Evolutionary conservation across 1,139 yeast genomes (phyloP), one percentile per base, ranked within the genome.

Genomic region (Taphrina pruni): DNA sequence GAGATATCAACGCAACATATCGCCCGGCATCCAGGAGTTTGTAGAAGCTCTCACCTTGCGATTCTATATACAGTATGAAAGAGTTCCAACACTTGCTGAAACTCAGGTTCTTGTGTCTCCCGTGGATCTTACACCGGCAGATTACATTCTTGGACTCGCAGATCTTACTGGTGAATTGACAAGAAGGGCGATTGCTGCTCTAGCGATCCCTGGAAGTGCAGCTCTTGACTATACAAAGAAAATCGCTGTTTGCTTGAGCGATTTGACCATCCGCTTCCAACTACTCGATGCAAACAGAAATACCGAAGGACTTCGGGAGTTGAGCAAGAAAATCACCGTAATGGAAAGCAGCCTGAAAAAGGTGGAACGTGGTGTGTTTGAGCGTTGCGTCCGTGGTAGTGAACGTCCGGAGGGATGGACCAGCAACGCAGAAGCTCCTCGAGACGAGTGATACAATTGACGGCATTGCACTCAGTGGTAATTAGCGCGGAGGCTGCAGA

Each of bases 111-210:
- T 70, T 14, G 45, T 70, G 11, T 50, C 62, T 26, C 52, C 48
- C 8, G 43, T 55, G 7, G 57, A 50, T 2, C 39, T 69, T 11
- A 52, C 66, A 5, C 46, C 46, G 11, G 56, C 67, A 11, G 81
- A 79, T 72, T 79, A 76, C 70, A 73, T 79, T 43, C 76, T 79
- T 78, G 81, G 81, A 0, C 69, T 79, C n/a, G 78, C 78, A 67
- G 81, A 79, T 70, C 75, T 79, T 60, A 78, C 81, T 0, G 81
- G 81, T 0, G 81, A 79, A 65, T 74, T 79, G 35, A 79, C 79
- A 81, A 71, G 81, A 41, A 75, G 73, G 60, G 73, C 78, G 12
- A 77, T 78, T 20, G 41, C 69, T 9, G 65, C 57, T 39, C 39
- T 69, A 9, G 62, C 62, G 5, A 36, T 58, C 12, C 52, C 62